Conservation (phyloP, 148 eudicot species). For the Rhododendron simsii region DNA sequence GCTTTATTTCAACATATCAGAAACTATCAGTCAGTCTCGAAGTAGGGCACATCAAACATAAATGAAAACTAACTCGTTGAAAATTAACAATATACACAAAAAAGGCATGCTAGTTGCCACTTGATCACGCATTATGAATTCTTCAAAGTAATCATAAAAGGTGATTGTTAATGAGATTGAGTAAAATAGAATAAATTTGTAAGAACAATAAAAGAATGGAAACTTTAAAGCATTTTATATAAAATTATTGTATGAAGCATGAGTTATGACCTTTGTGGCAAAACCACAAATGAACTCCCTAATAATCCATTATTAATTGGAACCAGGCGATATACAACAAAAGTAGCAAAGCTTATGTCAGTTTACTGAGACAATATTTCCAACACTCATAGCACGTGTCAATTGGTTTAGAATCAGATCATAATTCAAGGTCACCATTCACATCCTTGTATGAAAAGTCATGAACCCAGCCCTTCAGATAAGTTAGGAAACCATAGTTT, state of each 20-base stretch:
- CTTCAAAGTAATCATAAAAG: not conserved
- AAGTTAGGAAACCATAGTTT: not conserved
- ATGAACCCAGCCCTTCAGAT: not conserved
- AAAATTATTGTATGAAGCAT: not conserved
- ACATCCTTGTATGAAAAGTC: not conserved
- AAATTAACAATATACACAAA: not conserved
- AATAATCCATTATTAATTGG: not conserved
- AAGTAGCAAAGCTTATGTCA: not conserved
- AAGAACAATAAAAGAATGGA: not conserved
- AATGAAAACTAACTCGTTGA: not conserved
- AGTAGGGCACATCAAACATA: not conserved
- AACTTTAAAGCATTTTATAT: not conserved
- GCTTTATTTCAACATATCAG: constrained; percentile 11
- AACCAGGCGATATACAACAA: not conserved
- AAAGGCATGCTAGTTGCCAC: not conserved
- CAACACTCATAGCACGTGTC: not conserved
- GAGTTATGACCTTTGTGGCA: not conserved
- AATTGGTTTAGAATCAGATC: not conserved
- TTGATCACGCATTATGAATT: not conserved
- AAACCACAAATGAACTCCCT: not conserved
- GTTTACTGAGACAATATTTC: not conserved
- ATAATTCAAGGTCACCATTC: not conserved
- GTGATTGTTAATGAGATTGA: not conserved
- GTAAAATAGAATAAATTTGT: not conserved
- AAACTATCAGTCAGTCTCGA: not conserved